These are phyloP conservation scores for Kentomonas sorsogonicus DNA, from an alignment of 208 protist species.

Conservation along the genomic window DNA sequence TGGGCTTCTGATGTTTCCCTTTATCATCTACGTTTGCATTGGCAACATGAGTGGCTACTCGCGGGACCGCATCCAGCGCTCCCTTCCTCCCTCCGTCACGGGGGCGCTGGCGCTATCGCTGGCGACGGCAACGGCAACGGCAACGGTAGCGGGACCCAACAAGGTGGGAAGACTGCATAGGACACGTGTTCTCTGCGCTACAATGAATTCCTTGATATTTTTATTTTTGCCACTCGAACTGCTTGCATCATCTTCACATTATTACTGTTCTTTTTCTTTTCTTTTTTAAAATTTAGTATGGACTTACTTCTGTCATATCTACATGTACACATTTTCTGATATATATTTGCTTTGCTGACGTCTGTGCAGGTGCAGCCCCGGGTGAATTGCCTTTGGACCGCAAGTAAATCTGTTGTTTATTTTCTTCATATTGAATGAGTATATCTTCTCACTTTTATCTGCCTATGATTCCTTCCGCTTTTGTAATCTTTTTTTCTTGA, in stretches of 20 bases:
- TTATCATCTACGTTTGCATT: conserved; percentile 54
- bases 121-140: no score
- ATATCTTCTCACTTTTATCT: neutral
- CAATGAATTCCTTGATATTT: neutral
- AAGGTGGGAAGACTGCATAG: no score
- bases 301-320: neutral
- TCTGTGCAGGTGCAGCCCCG: neutral
- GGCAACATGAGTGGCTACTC: conserved; percentile 60
- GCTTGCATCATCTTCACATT: neutral
- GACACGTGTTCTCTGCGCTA: no score
- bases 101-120: no score
- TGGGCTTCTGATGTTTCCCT: conserved; percentile 66
- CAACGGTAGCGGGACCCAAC: no score
- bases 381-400: neutral
- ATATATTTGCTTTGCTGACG: neutral
- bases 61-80: no score
- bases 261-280: neutral
- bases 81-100: no score
- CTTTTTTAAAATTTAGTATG: neutral
- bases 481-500: neutral
- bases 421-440: neutral
- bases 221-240: conserved; percentile 4
- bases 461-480: neutral
- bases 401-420: neutral
- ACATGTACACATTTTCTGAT: neutral